Evolutionary conservation across 2,329 filamentous ascomycete genomes (phyloP).

Genomic region (Chaetomiaceae sp.): DNA sequence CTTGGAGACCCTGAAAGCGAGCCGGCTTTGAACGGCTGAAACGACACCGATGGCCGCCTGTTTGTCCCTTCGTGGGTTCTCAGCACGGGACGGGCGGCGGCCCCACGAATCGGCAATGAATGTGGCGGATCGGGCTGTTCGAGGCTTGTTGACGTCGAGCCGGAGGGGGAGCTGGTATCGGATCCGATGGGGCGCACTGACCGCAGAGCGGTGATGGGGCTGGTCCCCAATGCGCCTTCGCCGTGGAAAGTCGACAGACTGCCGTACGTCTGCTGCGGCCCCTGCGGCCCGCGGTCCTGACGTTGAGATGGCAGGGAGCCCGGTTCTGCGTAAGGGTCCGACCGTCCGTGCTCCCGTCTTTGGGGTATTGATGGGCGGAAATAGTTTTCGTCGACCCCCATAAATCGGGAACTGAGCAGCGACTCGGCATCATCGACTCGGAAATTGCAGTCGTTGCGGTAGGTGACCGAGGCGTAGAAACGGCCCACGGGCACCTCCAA

Average conservation of each 20-base stretch:
- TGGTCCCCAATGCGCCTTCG: constrained; percentile 71
- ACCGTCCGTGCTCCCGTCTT: constrained; percentile 32
- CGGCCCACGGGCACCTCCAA: constrained; percentile 83
- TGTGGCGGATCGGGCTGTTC: constrained; percentile 43
- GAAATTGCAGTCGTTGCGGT: constrained; percentile 86
- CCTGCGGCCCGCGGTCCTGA: constrained; percentile 44
- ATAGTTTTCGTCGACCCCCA: constrained; percentile 83
- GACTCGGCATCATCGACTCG: constrained; percentile 88
- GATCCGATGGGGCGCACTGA: constrained; percentile 61
- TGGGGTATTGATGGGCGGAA: constrained; percentile 73
- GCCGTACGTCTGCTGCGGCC: constrained; percentile 77
- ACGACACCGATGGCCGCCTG: constrained; percentile 78
- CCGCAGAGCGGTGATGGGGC: constrained; percentile 77
- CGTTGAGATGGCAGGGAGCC: constrained; percentile 71
- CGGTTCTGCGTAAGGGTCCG: constrained; percentile 47
- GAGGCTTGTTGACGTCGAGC: constrained; percentile 45
- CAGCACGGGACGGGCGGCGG: constrained; percentile 33
- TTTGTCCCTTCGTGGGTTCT: constrained; percentile 50
- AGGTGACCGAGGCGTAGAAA: constrained; percentile 75
- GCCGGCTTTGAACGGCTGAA: constrained; percentile 94
- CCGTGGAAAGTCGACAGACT: constrained; percentile 87
- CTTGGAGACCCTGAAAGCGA: constrained; percentile 85
- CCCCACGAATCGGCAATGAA: constrained; percentile 49
- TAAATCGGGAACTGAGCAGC: constrained; percentile 85
- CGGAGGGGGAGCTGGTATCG: constrained; percentile 56